Evolutionary conservation across 306 rosid species (phyloP).

Genomic region (Ormosia semicastrata): DNA sequence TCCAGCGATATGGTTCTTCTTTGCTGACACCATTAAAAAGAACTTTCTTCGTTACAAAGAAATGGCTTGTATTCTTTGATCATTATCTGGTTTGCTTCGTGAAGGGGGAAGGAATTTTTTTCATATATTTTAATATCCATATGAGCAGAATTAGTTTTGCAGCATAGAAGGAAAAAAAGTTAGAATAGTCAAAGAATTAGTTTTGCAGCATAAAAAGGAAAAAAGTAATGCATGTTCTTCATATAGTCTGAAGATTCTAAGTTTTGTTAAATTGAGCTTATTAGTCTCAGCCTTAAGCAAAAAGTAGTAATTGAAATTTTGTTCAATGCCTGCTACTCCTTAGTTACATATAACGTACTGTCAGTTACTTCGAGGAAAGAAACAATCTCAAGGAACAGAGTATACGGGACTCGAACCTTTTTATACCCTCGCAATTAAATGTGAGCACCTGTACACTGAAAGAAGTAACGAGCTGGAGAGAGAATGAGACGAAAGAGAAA

Average conservation of each 20-base stretch:
- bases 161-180: neutral
- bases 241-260: neutral
- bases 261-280: neutral
- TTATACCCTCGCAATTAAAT: no score
- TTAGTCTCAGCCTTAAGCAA: neutral
- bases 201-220: neutral
- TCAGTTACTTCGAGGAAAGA: conserved; percentile 20
- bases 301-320: neutral
- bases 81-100: conserved; percentile 37
- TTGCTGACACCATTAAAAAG: conserved; percentile 27
- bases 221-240: neutral
- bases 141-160: neutral
- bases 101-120: conserved; percentile 44
- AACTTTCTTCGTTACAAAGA: conserved; percentile 51
- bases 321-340: neutral
- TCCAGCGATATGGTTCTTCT: conserved; percentile 27
- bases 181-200: no score
- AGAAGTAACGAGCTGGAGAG: no score
- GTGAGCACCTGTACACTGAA: no score
- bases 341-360: neutral
- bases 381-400: neutral
- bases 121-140: neutral
- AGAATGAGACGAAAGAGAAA: no score
- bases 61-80: conserved; percentile 56
- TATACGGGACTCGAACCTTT: no score